These are phyloP conservation scores for Austroboletus olivaceoglutinosus DNA, from an alignment of 1,284 basidiomycete genomes.

Conservation along the genomic window DNA sequence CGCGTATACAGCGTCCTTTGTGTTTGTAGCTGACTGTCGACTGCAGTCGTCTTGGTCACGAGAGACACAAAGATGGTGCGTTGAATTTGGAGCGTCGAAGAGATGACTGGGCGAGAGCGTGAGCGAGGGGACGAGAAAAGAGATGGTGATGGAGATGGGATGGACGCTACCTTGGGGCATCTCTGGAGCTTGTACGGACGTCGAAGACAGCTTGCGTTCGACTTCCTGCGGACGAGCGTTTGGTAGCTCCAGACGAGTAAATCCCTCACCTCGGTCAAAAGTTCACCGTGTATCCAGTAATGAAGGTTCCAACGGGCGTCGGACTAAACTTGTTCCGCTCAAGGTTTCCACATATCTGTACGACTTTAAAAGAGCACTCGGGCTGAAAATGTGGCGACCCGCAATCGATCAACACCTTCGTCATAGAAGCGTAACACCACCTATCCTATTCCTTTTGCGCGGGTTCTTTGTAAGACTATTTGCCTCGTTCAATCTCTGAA, in stretches of 20 bases:
- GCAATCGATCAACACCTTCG: background rate
- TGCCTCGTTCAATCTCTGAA: background rate
- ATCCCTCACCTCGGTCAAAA: no score
- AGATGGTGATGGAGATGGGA: no score
- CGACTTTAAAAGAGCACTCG: constrained; percentile 44
- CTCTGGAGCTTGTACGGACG: constrained; percentile 56
- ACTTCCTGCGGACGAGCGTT: constrained; percentile 60
- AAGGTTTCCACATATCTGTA: no score
- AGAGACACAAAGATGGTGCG: constrained; percentile 70
- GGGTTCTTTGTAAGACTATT: constrained; percentile 48
- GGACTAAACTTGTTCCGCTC: no score
- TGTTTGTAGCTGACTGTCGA: constrained; percentile 69
- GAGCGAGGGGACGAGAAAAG: no score
- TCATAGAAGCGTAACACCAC: background rate
- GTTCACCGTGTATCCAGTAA: no score
- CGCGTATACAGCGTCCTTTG: constrained; percentile 58
- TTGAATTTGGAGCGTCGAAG: constrained; percentile 71
- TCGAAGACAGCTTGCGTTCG: constrained; percentile 70
- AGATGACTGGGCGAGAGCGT: constrained; percentile 47
- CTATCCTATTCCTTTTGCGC: constrained; percentile 24
- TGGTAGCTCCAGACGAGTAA: background rate
- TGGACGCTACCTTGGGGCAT: constrained; percentile 68
- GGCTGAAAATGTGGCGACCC: constrained; percentile 25
- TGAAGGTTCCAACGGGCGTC: no score
- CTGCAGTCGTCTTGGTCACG: constrained; percentile 65